phyloP scores from a whole-genome alignment of 2,329 filamentous ascomycete species.

The Beauveria medogensis region DNA sequence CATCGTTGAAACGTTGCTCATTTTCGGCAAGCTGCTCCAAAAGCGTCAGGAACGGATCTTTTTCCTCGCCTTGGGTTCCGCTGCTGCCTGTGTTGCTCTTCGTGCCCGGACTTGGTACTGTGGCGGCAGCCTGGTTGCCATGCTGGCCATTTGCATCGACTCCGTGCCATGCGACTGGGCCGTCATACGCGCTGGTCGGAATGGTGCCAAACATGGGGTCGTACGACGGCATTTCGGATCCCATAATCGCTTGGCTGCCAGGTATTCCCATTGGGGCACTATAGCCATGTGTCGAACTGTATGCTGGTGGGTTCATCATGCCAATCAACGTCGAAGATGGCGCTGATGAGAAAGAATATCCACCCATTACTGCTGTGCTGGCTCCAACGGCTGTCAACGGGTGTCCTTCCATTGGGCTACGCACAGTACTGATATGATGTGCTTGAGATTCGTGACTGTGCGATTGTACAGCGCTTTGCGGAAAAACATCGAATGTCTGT shows the following conservation, averaged over 20 bases:
- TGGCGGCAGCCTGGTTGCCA: slow-evolving; percentile 29
- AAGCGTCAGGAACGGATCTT: slow-evolving; percentile 72
- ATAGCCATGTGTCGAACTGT: slow-evolving; percentile 36
- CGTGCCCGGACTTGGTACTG: slow-evolving; percentile 35
- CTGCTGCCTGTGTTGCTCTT: slow-evolving; percentile 44
- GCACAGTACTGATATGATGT: background rate
- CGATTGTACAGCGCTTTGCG: background rate
- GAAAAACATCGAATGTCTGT: background rate
- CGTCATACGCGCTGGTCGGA: slow-evolving; percentile 45
- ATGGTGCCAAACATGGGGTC: slow-evolving; percentile 54
- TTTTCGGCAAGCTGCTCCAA: slow-evolving; percentile 79
- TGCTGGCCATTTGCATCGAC: slow-evolving; percentile 30
- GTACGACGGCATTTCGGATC: slow-evolving; percentile 23
- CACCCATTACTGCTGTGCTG: slow-evolving; percentile 19
- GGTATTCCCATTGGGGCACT: slow-evolving; percentile 20
- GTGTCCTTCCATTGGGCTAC: slow-evolving; percentile 5
- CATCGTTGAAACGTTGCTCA: slow-evolving; percentile 52
- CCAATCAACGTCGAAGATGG: slow-evolving; percentile 17
- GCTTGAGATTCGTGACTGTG: background rate
- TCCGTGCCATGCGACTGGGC: slow-evolving; percentile 42
- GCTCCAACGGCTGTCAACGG: background rate
- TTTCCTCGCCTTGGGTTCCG: slow-evolving; percentile 51
- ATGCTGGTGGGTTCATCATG: slow-evolving; percentile 28
- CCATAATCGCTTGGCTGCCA: slow-evolving; percentile 22
- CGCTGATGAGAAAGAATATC: slow-evolving; percentile 24